These are phyloP conservation scores for Kwoniella botswanensis DNA, from an alignment of 768 basidiomycete genomes.

Conservation along the genomic window DNA sequence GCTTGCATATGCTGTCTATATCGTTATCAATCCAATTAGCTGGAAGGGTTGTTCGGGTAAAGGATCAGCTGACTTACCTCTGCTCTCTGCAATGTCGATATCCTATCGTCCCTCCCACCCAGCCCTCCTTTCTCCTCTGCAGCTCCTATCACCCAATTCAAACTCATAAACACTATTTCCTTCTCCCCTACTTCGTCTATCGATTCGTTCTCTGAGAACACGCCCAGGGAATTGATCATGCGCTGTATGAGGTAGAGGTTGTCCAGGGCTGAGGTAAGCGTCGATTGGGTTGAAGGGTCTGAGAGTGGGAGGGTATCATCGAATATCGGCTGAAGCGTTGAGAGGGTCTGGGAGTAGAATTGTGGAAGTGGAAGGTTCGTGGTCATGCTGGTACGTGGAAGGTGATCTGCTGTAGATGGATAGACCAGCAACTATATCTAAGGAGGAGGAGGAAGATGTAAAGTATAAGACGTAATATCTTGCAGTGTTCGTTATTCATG, in stretches of 20 bases:
- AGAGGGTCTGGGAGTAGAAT: constrained; percentile 47
- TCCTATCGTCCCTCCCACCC: constrained; percentile 44
- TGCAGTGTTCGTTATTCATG: not conserved
- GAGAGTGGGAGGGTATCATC: constrained; percentile 50
- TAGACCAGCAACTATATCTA: not conserved
- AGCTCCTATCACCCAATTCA: constrained; percentile 53
- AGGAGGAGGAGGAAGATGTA: not conserved
- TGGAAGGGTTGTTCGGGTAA: too few relatives aligned
- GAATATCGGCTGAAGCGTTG: constrained; percentile 47
- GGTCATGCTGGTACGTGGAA: constrained; percentile 16
- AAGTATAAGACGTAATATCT: too few relatives aligned
- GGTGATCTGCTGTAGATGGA: not conserved
- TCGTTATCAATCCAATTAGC: not conserved
- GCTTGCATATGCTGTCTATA: constrained; percentile 40
- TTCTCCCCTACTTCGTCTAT: constrained; percentile 55
- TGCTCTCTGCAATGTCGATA: constrained; percentile 40
- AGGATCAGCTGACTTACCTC: constrained; percentile 47
- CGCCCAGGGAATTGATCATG: constrained; percentile 53
- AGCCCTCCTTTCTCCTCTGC: constrained; percentile 47
- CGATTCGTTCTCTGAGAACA: constrained; percentile 58
- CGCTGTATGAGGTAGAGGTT: constrained; percentile 48
- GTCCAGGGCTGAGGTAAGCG: constrained; percentile 39
- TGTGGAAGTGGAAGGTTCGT: constrained; percentile 50
- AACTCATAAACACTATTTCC: constrained; percentile 56
- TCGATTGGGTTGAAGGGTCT: constrained; percentile 31